phyloP scores from a whole-genome alignment of 257 asterid genomes.

The Leptodermis oblonga region DNA sequence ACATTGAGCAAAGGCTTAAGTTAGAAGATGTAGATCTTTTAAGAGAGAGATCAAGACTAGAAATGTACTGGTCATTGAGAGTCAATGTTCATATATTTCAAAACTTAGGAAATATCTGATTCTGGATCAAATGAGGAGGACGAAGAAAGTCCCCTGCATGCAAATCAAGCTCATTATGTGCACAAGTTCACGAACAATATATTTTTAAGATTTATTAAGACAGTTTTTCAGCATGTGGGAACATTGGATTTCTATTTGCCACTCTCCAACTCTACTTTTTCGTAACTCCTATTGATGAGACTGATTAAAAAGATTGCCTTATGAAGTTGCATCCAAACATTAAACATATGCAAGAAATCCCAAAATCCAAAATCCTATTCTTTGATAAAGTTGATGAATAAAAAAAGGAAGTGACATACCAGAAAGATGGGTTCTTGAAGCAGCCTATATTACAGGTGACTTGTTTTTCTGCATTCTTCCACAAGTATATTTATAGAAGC shows the following conservation, averaged over 20 bases:
- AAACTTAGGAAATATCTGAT: constrained; percentile 17
- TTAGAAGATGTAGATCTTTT: neutral
- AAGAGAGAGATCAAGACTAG: constrained; percentile 12
- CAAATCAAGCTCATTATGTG: constrained; percentile 11
- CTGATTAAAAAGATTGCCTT: neutral
- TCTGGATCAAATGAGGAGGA: constrained; percentile 18
- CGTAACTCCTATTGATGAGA: neutral
- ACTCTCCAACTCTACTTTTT: too few species aligned
- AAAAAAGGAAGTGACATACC: constrained; percentile 2
- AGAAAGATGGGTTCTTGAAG: neutral
- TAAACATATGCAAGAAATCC: too few species aligned
- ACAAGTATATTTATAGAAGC: constrained; percentile 7
- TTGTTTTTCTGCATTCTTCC: neutral
- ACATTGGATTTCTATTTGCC: neutral
- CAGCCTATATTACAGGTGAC: constrained; percentile 9
- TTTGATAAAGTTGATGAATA: neutral
- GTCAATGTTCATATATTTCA: neutral
- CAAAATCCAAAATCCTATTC: neutral
- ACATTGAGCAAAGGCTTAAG: neutral
- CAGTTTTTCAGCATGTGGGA: neutral
- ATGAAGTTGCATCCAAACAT: neutral
- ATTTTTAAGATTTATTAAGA: neutral
- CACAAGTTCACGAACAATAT: neutral
- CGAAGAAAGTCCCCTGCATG: constrained; percentile 35
- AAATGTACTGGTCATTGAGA: neutral